These are phyloP conservation scores for Trypanosoma lewisi DNA, from an alignment of 208 protist species.

Conservation along the genomic window DNA sequence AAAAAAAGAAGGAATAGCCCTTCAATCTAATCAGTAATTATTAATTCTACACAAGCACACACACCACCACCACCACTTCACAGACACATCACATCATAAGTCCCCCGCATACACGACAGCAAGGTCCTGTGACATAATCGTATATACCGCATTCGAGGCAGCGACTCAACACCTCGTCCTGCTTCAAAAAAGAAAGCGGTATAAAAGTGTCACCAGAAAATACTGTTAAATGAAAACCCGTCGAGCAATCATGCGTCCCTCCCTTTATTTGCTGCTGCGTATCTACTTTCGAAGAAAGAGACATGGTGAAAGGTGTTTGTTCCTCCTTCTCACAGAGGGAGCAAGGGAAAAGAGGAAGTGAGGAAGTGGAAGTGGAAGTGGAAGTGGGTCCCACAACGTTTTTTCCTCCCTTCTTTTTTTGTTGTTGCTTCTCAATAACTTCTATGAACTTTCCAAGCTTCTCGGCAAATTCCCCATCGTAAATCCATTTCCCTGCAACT, in stretches of 20 bases:
- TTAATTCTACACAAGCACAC: too few relatives aligned
- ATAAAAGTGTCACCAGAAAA: constrained; percentile 77
- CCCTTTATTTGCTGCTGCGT: neutral
- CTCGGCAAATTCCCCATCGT: constrained; percentile 19
- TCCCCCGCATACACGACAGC: constrained; percentile 76
- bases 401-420: neutral
- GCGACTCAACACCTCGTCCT: constrained; percentile 51
- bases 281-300: constrained; percentile 25
- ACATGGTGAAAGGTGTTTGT: constrained; percentile 20
- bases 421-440: constrained; percentile 38
- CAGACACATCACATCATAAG: constrained; percentile 39
- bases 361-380: neutral
- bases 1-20: too few relatives aligned
- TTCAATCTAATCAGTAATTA: too few relatives aligned
- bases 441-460: constrained; percentile 40
- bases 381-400: too few relatives aligned
- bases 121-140: constrained; percentile 56
- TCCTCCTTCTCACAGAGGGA: constrained; percentile 25
- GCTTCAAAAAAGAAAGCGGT: constrained; percentile 59
- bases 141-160: constrained; percentile 58
- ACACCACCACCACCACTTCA: too few relatives aligned
- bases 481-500: constrained; percentile 17
- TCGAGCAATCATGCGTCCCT: neutral
- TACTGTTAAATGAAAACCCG: constrained; percentile 54
- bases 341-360: constrained; percentile 13